Percentiles rank a stretch among this genome's conserved stretches.
phyloP scores from a whole-genome alignment of 768 basidiomycete genomes.

The Lactifluus hygrophoroides region DNA sequence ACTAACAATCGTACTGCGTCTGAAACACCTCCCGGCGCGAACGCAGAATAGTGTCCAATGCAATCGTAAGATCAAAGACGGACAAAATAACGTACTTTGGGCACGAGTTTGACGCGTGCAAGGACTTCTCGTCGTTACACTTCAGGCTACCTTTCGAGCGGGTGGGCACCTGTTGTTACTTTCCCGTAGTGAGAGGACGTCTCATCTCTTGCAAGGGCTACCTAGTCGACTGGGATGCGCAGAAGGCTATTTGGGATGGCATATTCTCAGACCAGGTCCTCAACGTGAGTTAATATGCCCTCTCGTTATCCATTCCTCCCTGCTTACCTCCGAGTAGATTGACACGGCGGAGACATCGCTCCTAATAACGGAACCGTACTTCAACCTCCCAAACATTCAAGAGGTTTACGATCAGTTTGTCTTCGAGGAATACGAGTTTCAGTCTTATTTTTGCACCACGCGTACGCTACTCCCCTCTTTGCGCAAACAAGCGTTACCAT shows the following conservation, averaged over 20 bases:
- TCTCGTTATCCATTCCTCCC: slow-evolving; percentile 14
- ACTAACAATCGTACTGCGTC: background rate
- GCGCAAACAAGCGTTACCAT: slow-evolving; percentile 20
- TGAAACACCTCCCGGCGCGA: background rate
- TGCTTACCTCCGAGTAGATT: slow-evolving; percentile 37
- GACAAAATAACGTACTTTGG: slow-evolving; percentile 80
- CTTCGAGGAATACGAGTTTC: slow-evolving; percentile 95
- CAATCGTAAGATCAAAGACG: slow-evolving; percentile 74
- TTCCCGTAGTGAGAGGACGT: slow-evolving; percentile 15
- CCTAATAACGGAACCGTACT: slow-evolving; percentile 88
- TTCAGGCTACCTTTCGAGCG: slow-evolving; percentile 85
- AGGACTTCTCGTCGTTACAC: slow-evolving; percentile 71
- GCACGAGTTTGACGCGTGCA: slow-evolving; percentile 71
- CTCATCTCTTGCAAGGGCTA: slow-evolving; percentile 56
- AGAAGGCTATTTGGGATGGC: slow-evolving; percentile 92
- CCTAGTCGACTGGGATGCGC: slow-evolving; percentile 89
- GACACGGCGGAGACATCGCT: slow-evolving; percentile 66
- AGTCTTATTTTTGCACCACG: slow-evolving; percentile 69
- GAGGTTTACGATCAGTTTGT: slow-evolving; percentile 92
- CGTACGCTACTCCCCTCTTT: slow-evolving; percentile 43
- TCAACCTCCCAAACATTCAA: slow-evolving; percentile 88
- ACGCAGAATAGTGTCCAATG: slow-evolving; percentile 68
- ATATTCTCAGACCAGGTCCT: slow-evolving; percentile 68
- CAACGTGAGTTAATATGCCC: slow-evolving; percentile 37
- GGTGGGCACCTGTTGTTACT: slow-evolving; percentile 36